phyloP scores from a whole-genome alignment of 345 rosid species.

The Sisymbrium irio region DNA sequence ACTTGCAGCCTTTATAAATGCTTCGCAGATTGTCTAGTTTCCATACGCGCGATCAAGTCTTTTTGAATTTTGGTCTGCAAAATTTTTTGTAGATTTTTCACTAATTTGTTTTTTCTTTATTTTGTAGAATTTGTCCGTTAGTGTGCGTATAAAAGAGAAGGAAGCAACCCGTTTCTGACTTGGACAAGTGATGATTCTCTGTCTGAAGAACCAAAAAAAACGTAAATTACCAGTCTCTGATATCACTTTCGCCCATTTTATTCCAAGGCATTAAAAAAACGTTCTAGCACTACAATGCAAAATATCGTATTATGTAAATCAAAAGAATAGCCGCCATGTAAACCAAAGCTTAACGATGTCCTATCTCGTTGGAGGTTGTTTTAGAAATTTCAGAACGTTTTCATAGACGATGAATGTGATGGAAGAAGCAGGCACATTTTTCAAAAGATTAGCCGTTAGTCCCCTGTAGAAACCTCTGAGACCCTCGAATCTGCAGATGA shows the following conservation, averaged over 20 bases:
- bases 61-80: no score
- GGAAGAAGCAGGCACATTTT: conserved; percentile 87
- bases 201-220: no score
- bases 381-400: conserved; percentile 68
- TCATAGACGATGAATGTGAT: conserved; percentile 83
- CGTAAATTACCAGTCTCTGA: no score
- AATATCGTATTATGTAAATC: background rate
- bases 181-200: no score
- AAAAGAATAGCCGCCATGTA: background rate
- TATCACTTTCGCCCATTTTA: background rate
- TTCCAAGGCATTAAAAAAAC: background rate
- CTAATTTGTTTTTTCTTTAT: no score
- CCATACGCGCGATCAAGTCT: no score
- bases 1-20: no score
- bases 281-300: background rate
- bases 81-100: no score
- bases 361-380: conserved; percentile 18
- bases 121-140: no score
- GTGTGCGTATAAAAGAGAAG: no score
- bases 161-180: no score
- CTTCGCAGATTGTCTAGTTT: no score
- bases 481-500: conserved; percentile 72
- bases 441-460: conserved; percentile 75
- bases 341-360: conserved; percentile 6
- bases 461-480: conserved; percentile 85